A percentile compares a stretch with the other conserved stretches of the same genome.
Evolutionary conservation across 768 basidiomycete species (phyloP).

Genomic region (Phlebiopsis flavidoalba): DNA sequence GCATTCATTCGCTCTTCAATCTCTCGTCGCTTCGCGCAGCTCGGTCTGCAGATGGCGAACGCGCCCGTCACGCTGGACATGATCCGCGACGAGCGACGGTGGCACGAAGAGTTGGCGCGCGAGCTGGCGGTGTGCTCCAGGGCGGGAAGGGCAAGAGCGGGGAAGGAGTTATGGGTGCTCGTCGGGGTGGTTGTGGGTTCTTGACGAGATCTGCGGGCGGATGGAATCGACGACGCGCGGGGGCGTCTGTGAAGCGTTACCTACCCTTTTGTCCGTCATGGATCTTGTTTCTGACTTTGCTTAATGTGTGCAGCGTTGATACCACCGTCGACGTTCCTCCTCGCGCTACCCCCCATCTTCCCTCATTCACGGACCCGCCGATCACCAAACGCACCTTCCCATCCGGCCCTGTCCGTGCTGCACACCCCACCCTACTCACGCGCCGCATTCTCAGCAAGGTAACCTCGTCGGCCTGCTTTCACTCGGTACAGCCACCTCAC

Average conservation of each 20-base stretch:
- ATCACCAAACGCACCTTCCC: conserved; percentile 63
- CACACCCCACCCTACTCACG: conserved; percentile 77
- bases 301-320: conserved; percentile 73
- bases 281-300: not conserved
- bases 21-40: conserved; percentile 74
- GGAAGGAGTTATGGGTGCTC: conserved; percentile 34
- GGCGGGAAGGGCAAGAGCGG: conserved; percentile 29
- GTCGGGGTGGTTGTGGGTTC: conserved; percentile 78
- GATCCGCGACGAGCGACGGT: conserved; percentile 75
- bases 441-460: conserved; percentile 62
- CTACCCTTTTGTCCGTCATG: not conserved
- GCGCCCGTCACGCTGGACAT: conserved; percentile 86
- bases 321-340: conserved; percentile 82
- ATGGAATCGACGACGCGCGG: conserved; percentile 90
- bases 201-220: conserved; percentile 95
- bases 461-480: conserved; percentile 51
- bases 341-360: conserved; percentile 69
- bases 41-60: conserved; percentile 75
- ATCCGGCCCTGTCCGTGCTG: conserved; percentile 74
- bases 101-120: conserved; percentile 73
- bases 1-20: conserved; percentile 86
- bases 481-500: conserved; percentile 23
- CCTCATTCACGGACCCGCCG: conserved; percentile 57
- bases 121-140: conserved; percentile 77
- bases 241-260: conserved; percentile 70